Base-by-base conservation (phyloP, 495 filamentous ascomycete genomes). In the Neurospora sp. region DNA sequence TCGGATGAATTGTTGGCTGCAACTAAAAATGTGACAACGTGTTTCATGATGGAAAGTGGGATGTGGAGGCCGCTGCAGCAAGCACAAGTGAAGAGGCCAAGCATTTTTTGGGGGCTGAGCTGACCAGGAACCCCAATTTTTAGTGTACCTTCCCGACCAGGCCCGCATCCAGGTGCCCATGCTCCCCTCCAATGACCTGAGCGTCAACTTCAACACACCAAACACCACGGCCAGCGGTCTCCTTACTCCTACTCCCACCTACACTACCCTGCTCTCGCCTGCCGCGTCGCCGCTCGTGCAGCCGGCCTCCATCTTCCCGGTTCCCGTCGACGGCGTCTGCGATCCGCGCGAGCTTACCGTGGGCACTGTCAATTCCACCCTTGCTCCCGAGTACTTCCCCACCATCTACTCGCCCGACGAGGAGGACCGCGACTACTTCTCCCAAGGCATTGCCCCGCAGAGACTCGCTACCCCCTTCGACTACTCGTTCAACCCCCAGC, bases 261-360 rank as follows among this genome's bases (percentile, higher is more conserved):
- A 65, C 53, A 37, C 10, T 27, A 68, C 87, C 87, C n/a, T 97
- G 93, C 85, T 93, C 94, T 97, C 95, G 41, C 89, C 98, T 12
- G 92, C 91, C 0, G 91, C 91, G 0, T 91, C 89, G 14, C 91
- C 95, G 53, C 53, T 65, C 31, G 53, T 65, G 12, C 53, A 65
- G 27, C 53, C 53, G 53, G 53, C 53, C 31, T 65, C 53, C 53
- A 65, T 65, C 53, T 65, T 65, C 53, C 53, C 53, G 53, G 53
- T 65, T 7, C 53, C 53, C 45, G 92, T 94, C 77, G 81, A 90
- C 75, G 89, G 94, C 82, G 97, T 97, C 77, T 98, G 96, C 82
- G 94, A 99, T 77, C 96, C 96, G 31, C 92, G 94, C 73, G 92
- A 97, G 77, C 85, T 99, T 68, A 96, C 92, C 5, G 94, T 97